Evolutionary conservation across 805 yeast species (phyloP), one percentile per base, ranked within the genome.

Genomic region (Pichia deserticola): DNA sequence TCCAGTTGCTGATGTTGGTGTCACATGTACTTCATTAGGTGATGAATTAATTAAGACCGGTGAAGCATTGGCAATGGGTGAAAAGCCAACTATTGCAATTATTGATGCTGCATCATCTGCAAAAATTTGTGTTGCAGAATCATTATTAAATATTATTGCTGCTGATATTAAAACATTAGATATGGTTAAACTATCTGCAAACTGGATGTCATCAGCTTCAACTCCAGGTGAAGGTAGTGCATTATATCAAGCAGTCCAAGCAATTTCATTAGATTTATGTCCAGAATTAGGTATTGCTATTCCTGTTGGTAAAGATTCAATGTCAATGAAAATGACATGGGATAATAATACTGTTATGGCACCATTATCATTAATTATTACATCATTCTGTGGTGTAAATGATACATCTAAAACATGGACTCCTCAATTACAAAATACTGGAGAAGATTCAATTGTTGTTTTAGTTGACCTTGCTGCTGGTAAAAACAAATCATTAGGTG

Each of bases 251-350:
- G 99, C 97, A 43, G 99, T 93, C 43, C 90, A 89, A 69, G 98
- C 98, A 5, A 82, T 93, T 61, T 97, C 97, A 58, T 65, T 90
- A 63, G 97, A 89, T 56, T 75, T 95, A 60, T 93, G 99, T 70
- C 97, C 98, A 27, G 92, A 79, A 52, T 77, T 93, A 57, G 97
- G 95, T 41, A 71, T 93, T 54, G 77, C 95, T 25, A 89, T 93
- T 51, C 99, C 99, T 12, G 99, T 93, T 36, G 99, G 99, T 58
- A 93, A 93, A 72, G 99, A 93, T 68, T 89, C 97, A 36, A 89
- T 93, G 97, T 89, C 98, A 27, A 92, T 93, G 99, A 89, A 89
- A 73, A 93, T 93, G 98, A 84, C 85, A 62, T 93, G 99, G 99
- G 87, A 77, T 45, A 79, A 82, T 56, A 87, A 84, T 60, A 96